These are phyloP conservation scores for Russula earlei DNA, from an alignment of 768 basidiomycete genomes.

Conservation along the genomic window DNA sequence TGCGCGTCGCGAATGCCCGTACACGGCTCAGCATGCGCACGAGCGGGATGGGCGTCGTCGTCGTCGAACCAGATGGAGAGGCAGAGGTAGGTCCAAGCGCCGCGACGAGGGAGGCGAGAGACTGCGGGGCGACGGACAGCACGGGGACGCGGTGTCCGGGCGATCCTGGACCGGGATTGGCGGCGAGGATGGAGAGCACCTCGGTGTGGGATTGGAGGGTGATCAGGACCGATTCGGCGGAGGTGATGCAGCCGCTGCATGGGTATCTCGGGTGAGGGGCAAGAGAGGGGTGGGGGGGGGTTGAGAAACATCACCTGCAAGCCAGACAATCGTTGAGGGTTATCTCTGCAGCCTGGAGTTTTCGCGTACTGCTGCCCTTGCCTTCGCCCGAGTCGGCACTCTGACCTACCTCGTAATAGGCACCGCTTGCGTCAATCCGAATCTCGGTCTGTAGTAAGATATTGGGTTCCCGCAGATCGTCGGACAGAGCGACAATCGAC, in stretches of 20 bases:
- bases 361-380: slow-evolving; percentile 31
- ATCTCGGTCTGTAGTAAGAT: slow-evolving; percentile 73
- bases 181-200: slow-evolving; percentile 68
- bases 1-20: slow-evolving; percentile 53
- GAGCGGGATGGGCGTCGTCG: slow-evolving; percentile 30
- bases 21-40: slow-evolving; percentile 61
- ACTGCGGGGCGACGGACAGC: slow-evolving; percentile 85
- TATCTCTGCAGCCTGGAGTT: slow-evolving; percentile 89
- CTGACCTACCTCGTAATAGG: slow-evolving; percentile 72
- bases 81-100: slow-evolving; percentile 37
- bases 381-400: slow-evolving; percentile 15
- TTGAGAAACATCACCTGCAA: slow-evolving; percentile 58
- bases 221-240: slow-evolving; percentile 94
- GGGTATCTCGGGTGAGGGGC: background rate
- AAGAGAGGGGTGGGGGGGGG: background rate
- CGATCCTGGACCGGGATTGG: slow-evolving; percentile 37
- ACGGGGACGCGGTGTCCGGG: slow-evolving; percentile 49
- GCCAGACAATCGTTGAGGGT: slow-evolving; percentile 96
- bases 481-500: background rate
- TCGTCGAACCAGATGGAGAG: slow-evolving; percentile 29
- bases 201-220: slow-evolving; percentile 92
- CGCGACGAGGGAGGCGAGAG: slow-evolving; percentile 72
- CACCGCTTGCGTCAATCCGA: slow-evolving; percentile 70
- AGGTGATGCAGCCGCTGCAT: slow-evolving; percentile 90
- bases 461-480: slow-evolving; percentile 9